These are phyloP conservation scores for Chlorella variabilis DNA, from an alignment of 163 green algal genomes.

Conservation along the genomic window DNA sequence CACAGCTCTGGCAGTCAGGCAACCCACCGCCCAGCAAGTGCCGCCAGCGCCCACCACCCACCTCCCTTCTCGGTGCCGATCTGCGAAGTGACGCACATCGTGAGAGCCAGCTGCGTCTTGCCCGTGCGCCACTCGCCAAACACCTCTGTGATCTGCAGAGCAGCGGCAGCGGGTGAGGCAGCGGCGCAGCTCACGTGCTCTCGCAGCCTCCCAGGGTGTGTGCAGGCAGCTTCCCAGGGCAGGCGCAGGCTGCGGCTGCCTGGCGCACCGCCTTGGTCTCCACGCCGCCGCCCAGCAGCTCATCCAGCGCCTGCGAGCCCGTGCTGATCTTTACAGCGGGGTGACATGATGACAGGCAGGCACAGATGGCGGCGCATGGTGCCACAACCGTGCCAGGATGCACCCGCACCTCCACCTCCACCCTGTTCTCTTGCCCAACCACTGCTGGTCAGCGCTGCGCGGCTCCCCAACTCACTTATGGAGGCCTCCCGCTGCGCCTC, in stretches of 20 bases:
- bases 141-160: constrained; percentile 79
- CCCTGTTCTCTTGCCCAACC: not conserved
- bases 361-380: not conserved
- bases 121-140: constrained; percentile 86
- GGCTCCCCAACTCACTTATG: constrained; percentile 3
- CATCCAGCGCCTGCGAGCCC: constrained; percentile 69
- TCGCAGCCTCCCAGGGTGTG: no score
- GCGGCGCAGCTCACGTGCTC: no score
- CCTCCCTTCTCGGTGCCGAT: constrained; percentile 68
- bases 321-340: constrained; percentile 69
- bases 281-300: constrained; percentile 77
- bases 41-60: constrained; percentile 16
- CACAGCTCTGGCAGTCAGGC: no score
- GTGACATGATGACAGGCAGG: no score
- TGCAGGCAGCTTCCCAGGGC: no score
- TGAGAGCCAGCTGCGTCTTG: constrained; percentile 90
- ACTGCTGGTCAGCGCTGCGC: no score
- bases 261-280: constrained; percentile 58
- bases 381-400: not conserved
- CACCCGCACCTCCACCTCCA: no score
- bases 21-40: no score
- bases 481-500: constrained; percentile 47
- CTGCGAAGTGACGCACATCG: constrained; percentile 87
- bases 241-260: not conserved
- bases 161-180: not conserved